Conservation (phyloP, 129 eudicot genomes). For the Heracleum sosnowskyi region DNA sequence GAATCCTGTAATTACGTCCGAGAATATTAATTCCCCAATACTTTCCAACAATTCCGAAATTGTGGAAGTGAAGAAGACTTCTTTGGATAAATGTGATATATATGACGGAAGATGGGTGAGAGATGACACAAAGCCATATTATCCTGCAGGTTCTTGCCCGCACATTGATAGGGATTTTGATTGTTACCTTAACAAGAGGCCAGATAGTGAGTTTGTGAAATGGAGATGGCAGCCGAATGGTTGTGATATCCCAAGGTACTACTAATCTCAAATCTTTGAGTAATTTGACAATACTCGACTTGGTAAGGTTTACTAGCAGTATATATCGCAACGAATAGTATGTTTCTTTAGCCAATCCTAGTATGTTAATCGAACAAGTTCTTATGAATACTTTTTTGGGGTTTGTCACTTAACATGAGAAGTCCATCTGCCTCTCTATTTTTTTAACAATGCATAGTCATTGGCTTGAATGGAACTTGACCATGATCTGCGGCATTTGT, state of each 20-base stretch:
- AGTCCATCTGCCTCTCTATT: not conserved
- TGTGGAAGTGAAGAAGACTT: conserved; percentile 13
- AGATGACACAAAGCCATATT: conserved; percentile 67
- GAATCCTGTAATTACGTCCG: not conserved
- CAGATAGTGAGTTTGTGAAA: conserved; percentile 57
- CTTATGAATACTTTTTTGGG: not conserved
- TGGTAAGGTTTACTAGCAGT: not conserved
- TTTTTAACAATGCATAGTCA: not conserved
- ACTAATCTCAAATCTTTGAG: conserved; percentile 2
- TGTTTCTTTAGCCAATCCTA: not conserved
- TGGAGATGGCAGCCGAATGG: conserved; percentile 97
- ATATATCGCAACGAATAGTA: not conserved
- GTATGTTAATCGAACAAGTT: not conserved
- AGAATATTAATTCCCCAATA: not conserved
- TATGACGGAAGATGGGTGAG: conserved; percentile 90
- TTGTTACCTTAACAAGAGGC: conserved; percentile 82
- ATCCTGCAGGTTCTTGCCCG: conserved; percentile 85
- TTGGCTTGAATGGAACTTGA: not conserved
- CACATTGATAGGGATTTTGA: conserved; percentile 68
- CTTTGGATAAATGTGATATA: conserved; percentile 48
- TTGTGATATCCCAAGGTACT: conserved; percentile 82
- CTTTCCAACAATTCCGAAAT: conserved; percentile 7
- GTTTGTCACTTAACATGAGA: not conserved
- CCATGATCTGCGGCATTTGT: not conserved
- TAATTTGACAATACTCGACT: not conserved